These are phyloP conservation scores for Xylariaceae sp. DNA, from an alignment of 2,329 filamentous ascomycete genomes.

Conservation along the genomic window DNA sequence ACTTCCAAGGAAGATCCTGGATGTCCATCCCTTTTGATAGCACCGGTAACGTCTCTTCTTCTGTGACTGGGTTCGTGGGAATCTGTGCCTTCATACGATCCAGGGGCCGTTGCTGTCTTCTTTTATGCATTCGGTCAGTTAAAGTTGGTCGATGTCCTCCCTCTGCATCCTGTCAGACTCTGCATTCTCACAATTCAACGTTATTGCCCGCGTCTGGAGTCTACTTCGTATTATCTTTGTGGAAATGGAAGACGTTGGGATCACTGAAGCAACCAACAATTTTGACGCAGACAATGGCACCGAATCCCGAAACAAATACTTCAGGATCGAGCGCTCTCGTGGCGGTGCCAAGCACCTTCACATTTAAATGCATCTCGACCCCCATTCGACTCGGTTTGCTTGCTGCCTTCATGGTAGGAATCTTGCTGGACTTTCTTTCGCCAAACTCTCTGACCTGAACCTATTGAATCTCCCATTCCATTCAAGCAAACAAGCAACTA, in stretches of 20 bases:
- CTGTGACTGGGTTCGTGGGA: neutral
- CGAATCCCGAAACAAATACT: neutral
- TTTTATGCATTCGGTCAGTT: neutral
- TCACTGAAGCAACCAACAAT: neutral
- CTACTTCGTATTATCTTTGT: neutral
- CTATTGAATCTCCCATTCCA: neutral
- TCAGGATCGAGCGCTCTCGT: neutral
- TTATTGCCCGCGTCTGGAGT: neutral
- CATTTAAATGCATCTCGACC: neutral
- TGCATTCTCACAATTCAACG: neutral
- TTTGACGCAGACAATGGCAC: neutral
- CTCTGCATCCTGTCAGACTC: neutral
- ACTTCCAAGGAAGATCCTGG: neutral
- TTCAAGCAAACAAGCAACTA: neutral
- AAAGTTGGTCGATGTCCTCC: neutral
- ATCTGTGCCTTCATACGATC: neutral
- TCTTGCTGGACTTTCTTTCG: neutral
- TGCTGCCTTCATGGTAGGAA: neutral
- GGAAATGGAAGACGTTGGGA: too few relatives aligned
- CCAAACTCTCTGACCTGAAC: neutral
- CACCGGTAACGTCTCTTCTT: neutral
- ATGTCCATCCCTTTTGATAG: neutral
- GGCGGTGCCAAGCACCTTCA: neutral
- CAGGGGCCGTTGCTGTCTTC: neutral
- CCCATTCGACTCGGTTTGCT: neutral